These are phyloP conservation scores for Amphirosellinia nigrospora DNA, from an alignment of 495 filamentous ascomycete genomes.

Conservation along the genomic window DNA sequence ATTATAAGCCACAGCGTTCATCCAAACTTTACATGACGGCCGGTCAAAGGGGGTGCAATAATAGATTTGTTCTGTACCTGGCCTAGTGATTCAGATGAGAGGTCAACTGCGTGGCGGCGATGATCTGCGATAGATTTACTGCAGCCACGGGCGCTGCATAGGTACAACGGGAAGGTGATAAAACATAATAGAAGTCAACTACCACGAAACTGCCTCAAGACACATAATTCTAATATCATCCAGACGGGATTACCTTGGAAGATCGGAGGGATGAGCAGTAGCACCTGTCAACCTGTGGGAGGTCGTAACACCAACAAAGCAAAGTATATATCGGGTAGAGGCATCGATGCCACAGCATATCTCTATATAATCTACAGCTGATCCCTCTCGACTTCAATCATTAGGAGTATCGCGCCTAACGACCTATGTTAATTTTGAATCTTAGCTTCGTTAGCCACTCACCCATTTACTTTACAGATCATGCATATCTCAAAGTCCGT, in stretches of 20 bases:
- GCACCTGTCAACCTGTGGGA: background rate
- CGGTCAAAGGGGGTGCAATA: background rate
- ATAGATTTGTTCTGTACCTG: background rate
- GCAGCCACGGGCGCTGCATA: background rate
- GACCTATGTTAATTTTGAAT: background rate
- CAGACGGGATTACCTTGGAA: background rate
- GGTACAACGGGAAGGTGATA: background rate
- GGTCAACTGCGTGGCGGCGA: background rate
- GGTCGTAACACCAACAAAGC: background rate
- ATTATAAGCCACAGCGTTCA: background rate
- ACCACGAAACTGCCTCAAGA: background rate
- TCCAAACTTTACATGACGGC: background rate
- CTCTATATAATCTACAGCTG: background rate
- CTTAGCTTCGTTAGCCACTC: background rate
- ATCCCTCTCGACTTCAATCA: background rate
- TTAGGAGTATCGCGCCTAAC: background rate
- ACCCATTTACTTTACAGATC: background rate
- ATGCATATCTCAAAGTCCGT: slow-evolving; percentile 36
- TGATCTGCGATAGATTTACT: slow-evolving; percentile 9
- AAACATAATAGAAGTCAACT: background rate
- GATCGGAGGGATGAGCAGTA: background rate
- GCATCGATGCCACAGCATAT: background rate
- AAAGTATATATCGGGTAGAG: background rate
- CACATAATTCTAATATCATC: background rate
- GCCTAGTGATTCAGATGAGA: background rate